Percentiles rank a stretch among this genome's conserved stretches.
Evolutionary conservation across 306 rosid genomes (phyloP).

Genomic region (Dryas alaskensis): DNA sequence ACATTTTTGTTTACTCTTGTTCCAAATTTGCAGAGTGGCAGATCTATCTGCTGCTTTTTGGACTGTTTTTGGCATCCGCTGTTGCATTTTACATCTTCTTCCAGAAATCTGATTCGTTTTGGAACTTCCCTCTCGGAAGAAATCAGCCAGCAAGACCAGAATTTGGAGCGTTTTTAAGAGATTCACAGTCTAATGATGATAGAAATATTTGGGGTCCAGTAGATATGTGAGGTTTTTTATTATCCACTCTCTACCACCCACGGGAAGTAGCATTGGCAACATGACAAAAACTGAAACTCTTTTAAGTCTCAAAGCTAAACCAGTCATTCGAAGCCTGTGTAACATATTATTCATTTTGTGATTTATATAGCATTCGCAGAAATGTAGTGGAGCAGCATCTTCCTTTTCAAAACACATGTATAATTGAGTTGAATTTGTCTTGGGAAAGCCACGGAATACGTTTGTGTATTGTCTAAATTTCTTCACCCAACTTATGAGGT

Average conservation of each 20-base stretch:
- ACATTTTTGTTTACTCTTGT: background rate
- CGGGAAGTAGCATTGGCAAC: slow-evolving; percentile 12
- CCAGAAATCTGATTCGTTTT: slow-evolving; percentile 84
- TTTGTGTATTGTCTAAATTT: background rate
- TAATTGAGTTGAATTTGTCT: background rate
- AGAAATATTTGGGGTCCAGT: slow-evolving; percentile 54
- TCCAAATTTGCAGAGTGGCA: slow-evolving; percentile 89
- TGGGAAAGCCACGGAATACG: background rate
- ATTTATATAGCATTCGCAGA: background rate
- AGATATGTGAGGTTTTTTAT: slow-evolving; percentile 57
- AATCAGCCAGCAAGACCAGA: slow-evolving; percentile 58
- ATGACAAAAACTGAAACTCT: background rate
- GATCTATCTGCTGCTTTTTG: slow-evolving; percentile 76
- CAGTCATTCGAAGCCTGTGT: background rate
- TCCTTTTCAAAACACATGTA: too few relatives aligned
- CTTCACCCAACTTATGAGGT: background rate
- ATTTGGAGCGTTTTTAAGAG: slow-evolving; percentile 41
- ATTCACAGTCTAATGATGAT: slow-evolving; percentile 58
- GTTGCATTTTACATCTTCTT: slow-evolving; percentile 73
- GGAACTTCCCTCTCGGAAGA: slow-evolving; percentile 74
- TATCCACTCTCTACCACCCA: slow-evolving; percentile 3
- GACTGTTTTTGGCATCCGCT: slow-evolving; percentile 71
- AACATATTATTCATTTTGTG: background rate
- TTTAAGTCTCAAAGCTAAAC: background rate
- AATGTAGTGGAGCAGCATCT: too few relatives aligned